Base-by-base conservation (phyloP, 805 yeast genomes). In the Candida boleticola region DNA sequence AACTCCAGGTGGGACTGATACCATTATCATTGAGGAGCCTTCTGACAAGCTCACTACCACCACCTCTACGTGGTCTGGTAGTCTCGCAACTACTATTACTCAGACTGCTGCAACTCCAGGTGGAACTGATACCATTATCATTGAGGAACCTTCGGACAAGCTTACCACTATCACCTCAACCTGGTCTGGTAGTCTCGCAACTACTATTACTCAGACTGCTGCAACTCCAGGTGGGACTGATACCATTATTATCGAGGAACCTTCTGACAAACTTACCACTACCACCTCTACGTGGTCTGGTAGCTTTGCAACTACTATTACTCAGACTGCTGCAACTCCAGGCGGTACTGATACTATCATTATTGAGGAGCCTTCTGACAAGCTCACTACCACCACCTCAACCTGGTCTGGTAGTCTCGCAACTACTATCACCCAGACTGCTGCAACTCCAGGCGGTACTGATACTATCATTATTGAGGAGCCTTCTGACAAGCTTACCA, bases 191-290 rank as follows among this genome's bases (percentile, higher is more conserved):
- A n/a, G n/a, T n/a, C n/a, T n/a, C n/a, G n/a, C n/a, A n/a, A n/a
- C n/a, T 42, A 41, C 5, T 48, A 17, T 7, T 3, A 35, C 37
- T 5, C 29, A 46, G 7, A 39, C 48, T 2, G 29, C 51, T 2
- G 47, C 49, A 10, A 25, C 38, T 11, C 37, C 44, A 18, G 47
- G 47, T n/a, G 41, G 35, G 2, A 47, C 50, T 26, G 51, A 27
- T 21, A 46, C 50, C 4, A 13, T 30, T 30, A 30, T 23, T 23
- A 23, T 23, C 27, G 27, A 23, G 11, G 27, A n/a, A n/a, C n/a
- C n/a, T 23, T 23, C 27, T 11, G 11, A 23, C 27, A 23, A 7
- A 23, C 10, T 11, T 11, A 23, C 27, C 11, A 23, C 11, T 23
- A 23, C 11, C 27, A 23, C 11, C 27, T 23, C 27, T 7, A 23